These are phyloP conservation scores for Ciborinia camelliae DNA, from an alignment of 2,329 filamentous ascomycete genomes.

Conservation along the genomic window DNA sequence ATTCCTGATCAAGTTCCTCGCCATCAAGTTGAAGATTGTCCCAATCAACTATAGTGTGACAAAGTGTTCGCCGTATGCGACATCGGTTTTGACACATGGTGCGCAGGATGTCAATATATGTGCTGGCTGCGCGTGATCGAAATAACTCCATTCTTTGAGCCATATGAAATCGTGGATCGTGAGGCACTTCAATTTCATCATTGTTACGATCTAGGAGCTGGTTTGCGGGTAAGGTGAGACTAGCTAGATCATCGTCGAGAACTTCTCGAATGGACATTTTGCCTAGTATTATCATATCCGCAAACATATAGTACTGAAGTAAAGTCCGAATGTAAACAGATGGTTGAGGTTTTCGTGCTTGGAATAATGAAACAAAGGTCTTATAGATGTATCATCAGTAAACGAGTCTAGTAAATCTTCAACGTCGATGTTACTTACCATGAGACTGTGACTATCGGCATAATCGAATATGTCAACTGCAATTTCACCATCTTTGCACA, in stretches of 20 bases:
- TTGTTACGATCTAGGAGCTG: constrained; percentile 68
- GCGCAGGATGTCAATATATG: constrained; percentile 79
- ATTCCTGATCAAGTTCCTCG: constrained; percentile 68
- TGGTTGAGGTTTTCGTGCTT: constrained; percentile 77
- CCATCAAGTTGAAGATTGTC: constrained; percentile 79
- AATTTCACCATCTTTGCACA: constrained; percentile 71
- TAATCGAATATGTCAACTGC: constrained; percentile 66
- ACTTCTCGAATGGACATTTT: constrained; percentile 68
- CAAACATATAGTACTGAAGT: constrained; percentile 71
- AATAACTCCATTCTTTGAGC: constrained; percentile 70
- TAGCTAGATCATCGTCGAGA: constrained; percentile 76
- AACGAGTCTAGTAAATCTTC: background rate
- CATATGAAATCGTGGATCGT: constrained; percentile 71
- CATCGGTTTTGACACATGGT: constrained; percentile 87
- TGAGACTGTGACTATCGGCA: constrained; percentile 62
- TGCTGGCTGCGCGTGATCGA: constrained; percentile 58
- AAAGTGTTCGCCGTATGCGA: constrained; percentile 83
- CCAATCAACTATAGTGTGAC: constrained; percentile 78
- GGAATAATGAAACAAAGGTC: constrained; percentile 72
- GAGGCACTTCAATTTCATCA: constrained; percentile 70
- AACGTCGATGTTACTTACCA: constrained; percentile 46
- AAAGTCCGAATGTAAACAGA: constrained; percentile 79
- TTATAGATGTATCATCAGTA: constrained; percentile 36
- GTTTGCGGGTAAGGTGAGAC: constrained; percentile 70
- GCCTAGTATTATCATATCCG: constrained; percentile 66